A percentile compares a stretch with the other conserved stretches of the same genome.
phyloP scores from a whole-genome alignment of 208 protist genomes.

The Leishmania martiniquensis region DNA sequence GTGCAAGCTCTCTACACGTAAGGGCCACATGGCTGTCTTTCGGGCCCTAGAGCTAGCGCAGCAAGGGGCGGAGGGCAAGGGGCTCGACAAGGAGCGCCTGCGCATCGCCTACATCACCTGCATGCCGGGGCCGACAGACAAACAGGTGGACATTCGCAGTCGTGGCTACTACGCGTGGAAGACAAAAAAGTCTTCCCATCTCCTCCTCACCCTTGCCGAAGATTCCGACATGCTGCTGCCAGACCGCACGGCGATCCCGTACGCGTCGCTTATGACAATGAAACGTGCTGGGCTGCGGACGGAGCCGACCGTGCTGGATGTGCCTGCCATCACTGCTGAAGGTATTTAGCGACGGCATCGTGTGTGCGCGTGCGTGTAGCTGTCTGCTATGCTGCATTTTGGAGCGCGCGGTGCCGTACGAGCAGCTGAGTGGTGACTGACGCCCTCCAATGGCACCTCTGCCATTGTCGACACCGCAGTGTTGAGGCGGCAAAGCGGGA shows the following conservation, averaged over 20 bases:
- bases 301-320: constrained; percentile 76
- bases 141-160: constrained; percentile 91
- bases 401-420: neutral
- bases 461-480: neutral
- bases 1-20: constrained; percentile 88
- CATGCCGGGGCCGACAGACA: constrained; percentile 85
- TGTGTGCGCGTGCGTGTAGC: no score
- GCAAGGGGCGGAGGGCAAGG: constrained; percentile 88
- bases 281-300: constrained; percentile 72
- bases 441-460: neutral
- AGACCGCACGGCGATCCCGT: constrained; percentile 88
- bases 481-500: neutral
- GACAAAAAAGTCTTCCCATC: constrained; percentile 88
- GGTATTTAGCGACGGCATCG: constrained; percentile 53
- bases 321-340: constrained; percentile 90
- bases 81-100: constrained; percentile 87
- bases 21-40: constrained; percentile 88
- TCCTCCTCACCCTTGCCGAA: constrained; percentile 84
- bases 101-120: constrained; percentile 88
- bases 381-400: neutral
- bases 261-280: constrained; percentile 86
- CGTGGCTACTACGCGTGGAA: constrained; percentile 91
- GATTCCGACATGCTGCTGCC: constrained; percentile 91
- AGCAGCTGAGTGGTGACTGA: neutral
- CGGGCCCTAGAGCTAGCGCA: constrained; percentile 83